Conservation (phyloP, 495 filamentous ascomycete species). For the Daldinia loculata region DNA sequence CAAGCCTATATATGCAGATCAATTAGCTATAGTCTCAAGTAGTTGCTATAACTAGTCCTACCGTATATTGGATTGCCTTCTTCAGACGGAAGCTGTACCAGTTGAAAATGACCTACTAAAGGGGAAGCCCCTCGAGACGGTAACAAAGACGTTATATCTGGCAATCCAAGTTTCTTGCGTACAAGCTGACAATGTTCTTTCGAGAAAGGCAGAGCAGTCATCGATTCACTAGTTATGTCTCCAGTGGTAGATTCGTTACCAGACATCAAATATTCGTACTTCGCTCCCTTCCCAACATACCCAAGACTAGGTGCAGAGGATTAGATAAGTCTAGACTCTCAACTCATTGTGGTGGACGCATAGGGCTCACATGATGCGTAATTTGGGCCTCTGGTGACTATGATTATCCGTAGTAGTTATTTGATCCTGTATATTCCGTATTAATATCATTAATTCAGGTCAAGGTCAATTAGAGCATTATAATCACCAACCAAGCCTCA, state of each 20-base stretch:
- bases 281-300: background rate
- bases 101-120: constrained; percentile 14
- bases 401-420: background rate
- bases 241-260: background rate
- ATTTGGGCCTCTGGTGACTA: background rate
- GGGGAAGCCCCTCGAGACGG: background rate
- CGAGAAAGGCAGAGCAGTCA: constrained; percentile 13
- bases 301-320: background rate
- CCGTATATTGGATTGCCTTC: background rate
- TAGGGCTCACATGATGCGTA: constrained; percentile 13
- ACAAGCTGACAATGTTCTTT: constrained; percentile 3
- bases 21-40: background rate
- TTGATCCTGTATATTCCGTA: background rate
- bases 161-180: background rate
- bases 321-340: background rate
- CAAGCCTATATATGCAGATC: background rate
- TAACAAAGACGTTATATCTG: background rate
- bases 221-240: background rate
- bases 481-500: constrained; percentile 5
- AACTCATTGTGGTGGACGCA: background rate
- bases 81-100: background rate
- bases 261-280: constrained; percentile 17
- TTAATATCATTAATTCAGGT: background rate
- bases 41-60: background rate
- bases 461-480: background rate